Base-by-base conservation (phyloP, 2,329 filamentous ascomycete species). In the Paraconiothyrium brasiliense region DNA sequence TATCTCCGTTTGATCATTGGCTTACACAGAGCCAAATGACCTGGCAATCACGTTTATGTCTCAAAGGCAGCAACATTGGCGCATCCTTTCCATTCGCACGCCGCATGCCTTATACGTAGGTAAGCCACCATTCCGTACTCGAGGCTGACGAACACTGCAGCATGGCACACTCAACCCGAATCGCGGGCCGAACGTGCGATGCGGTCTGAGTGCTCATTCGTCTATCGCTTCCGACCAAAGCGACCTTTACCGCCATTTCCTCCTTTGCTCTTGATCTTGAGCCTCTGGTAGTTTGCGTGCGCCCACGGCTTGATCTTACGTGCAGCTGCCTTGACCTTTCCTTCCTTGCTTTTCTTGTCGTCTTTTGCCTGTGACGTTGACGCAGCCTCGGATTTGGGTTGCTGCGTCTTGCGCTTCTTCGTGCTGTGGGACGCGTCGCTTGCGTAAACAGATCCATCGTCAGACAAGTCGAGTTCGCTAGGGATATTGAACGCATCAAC, bases 211-310 rank as follows among this genome's bases (percentile, higher is more conserved):
- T 34, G 30, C 20, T 34, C 32, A 63, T 65, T 62, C 57, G 61
- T 57, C 64, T 65, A 75, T 62, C 70, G 68, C 61, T 71, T 71
- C 46, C 71, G 68, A 22, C 82, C 79, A 66, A 76, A 77, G 61
- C 76, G 75, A 2, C 82, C 81, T 52, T 78, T 80, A 22, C 76
- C 78, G 51, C 71, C 69, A 59, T 67, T 73, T 63, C 75, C 76
- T 46, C 79, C 81, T 70, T 84, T 82, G 62, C 81, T 81, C 73
- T 83, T 84, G 72, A 85, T 84, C 63, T 85, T 85, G 34, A 85
- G 77, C 62, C 71, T 76, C 20, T 80, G 76, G 65, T 80, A 84
- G 58, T 85, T 85, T 27, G 82, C 79, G 67, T 84, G 80, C 30
- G 81, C 81, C 27, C 76, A 75, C 16, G 81, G 79, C 60, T 80